Base-by-base conservation (phyloP, 2,329 filamentous ascomycete species). In the Endothia cerciana region DNA sequence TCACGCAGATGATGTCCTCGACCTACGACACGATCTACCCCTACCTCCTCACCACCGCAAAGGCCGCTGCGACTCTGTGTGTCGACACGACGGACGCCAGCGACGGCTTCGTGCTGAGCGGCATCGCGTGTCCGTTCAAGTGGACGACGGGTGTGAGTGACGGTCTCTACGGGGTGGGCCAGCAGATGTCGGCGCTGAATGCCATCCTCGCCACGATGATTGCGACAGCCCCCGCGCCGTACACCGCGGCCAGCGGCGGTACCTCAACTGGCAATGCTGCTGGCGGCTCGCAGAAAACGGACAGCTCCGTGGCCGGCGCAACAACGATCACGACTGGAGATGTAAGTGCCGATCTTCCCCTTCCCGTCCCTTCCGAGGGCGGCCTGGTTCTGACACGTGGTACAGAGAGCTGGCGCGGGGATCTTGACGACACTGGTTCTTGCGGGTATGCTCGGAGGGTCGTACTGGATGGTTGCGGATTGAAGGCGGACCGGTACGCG, bases 1-100 rank as follows among this genome's bases (percentile, higher is more conserved):
- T 85, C 0, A 83, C 85, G 1, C 82, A 88, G 70, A 66, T 92
- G 55, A 88, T 86, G 0, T 89, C 90, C 0, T 83, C 82, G 45
- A 87, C 85, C 0, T 76, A 76, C 33, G 75, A 82, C 1, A 77
- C 74, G 22, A 86, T 92, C 67, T 77, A 84, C 58, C 83, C 87
- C 1, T 82, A 86, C 15, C 80, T 92, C 4, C 77, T 79, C 58
- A 81, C 78, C 0, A 89, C 88, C 0, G 81, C 88, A 15, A 67
- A 81, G 59, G 88, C 85, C 0, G 90, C 88, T 1, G 83, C 87
- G 1, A 79, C 79, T n/a, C 84, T 86, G 53, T 92, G 89, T 73
- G 86, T 83, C 0, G 87, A 86, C 8, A 88, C 86, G 2, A 74
- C 61, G 6, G 86, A 85, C 68, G 80, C 82, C 1, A 82, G 81